phyloP scores from a whole-genome alignment of 345 rosid genomes.

The Ceriops decandra region DNA sequence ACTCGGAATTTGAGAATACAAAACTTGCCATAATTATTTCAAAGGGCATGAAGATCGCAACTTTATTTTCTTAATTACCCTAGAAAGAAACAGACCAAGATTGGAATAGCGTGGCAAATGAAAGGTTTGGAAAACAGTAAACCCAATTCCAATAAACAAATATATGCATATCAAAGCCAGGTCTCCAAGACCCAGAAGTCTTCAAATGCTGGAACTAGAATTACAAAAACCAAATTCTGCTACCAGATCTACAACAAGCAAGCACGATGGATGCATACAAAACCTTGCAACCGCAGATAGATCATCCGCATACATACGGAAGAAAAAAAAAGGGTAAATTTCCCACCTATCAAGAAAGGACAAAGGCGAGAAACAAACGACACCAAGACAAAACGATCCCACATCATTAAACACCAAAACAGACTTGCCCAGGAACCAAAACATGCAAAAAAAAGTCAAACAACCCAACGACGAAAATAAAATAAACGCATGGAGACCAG shows the following conservation, averaged over 20 bases:
- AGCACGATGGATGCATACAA: background rate
- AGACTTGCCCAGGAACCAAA: background rate
- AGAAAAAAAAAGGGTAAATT: background rate
- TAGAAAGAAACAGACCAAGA: constrained; percentile 1
- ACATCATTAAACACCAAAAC: constrained; percentile 5
- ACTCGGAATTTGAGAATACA: background rate
- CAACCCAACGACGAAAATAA: background rate
- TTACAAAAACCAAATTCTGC: background rate
- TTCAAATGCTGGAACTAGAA: background rate
- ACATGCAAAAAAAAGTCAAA: background rate
- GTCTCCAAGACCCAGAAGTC: background rate
- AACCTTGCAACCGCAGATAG: background rate
- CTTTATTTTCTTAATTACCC: background rate
- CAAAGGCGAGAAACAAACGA: no score
- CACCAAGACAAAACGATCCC: background rate
- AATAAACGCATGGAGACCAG: background rate
- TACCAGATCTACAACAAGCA: constrained; percentile 5
- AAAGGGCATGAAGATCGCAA: background rate
- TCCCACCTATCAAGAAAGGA: background rate
- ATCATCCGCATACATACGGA: background rate
- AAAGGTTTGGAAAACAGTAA: background rate
- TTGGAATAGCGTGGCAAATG: no score
- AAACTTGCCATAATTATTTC: background rate
- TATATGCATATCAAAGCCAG: background rate
- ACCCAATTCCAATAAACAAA: no score